phyloP scores from a whole-genome alignment of 768 basidiomycete genomes.

The Gyrodon lividus region DNA sequence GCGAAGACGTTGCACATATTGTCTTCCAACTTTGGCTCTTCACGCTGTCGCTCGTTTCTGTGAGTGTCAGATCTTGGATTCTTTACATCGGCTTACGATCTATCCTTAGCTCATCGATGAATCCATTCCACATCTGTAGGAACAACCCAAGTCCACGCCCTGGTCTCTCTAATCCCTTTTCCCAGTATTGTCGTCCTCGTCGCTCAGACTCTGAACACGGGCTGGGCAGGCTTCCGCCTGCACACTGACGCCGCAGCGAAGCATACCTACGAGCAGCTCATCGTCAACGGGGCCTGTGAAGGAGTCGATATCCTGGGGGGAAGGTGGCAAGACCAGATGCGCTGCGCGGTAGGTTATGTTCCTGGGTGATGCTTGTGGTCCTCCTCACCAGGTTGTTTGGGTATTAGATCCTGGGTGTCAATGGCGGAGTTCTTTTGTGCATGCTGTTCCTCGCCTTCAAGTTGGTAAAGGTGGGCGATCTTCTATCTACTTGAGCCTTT shows the following conservation, averaged over 20 bases:
- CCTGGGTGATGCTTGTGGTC: neutral
- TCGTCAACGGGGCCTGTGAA: slow-evolving; percentile 40
- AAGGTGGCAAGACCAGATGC: slow-evolving; percentile 39
- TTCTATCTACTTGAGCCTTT: neutral
- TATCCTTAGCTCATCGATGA: slow-evolving; percentile 45
- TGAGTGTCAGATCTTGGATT: slow-evolving; percentile 22
- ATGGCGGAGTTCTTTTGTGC: slow-evolving; percentile 36
- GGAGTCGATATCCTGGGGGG: slow-evolving; percentile 40
- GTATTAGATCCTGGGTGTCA: slow-evolving; percentile 40
- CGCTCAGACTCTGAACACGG: slow-evolving; percentile 46
- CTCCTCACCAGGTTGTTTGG: slow-evolving; percentile 1
- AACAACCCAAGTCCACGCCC: neutral
- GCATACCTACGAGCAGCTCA: slow-evolving; percentile 32
- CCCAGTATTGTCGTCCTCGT: slow-evolving; percentile 36
- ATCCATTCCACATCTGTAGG: slow-evolving; percentile 51
- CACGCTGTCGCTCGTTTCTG: slow-evolving; percentile 44
- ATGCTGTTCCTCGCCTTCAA: slow-evolving; percentile 40
- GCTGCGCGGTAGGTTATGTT: slow-evolving; percentile 34
- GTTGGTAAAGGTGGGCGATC: slow-evolving; percentile 39
- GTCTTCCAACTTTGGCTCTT: slow-evolving; percentile 50
- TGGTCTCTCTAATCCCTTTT: neutral
- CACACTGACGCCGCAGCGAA: slow-evolving; percentile 31
- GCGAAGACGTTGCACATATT: slow-evolving; percentile 49
- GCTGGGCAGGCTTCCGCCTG: slow-evolving; percentile 48
- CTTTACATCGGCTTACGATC: neutral